Conservation (phyloP, 139 green algal species). For the Picochlorum sp. region DNA sequence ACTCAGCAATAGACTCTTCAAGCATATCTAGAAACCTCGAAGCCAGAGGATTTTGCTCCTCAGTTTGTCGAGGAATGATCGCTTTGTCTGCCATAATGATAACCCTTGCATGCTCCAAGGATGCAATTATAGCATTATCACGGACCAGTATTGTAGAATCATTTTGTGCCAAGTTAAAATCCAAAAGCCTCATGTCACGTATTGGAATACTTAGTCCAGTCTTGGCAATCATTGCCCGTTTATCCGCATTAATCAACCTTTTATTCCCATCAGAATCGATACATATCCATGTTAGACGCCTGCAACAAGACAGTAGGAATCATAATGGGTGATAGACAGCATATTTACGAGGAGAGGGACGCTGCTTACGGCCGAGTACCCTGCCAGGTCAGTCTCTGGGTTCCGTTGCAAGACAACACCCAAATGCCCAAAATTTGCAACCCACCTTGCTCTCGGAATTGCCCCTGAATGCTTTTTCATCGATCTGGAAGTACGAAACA, state of each 20-base stretch:
- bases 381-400: no score
- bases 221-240: constrained; percentile 55
- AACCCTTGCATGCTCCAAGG: constrained; percentile 62
- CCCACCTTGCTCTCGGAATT: no score
- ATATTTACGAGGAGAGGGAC: no score
- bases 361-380: no score
- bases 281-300: constrained; percentile 27
- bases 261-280: constrained; percentile 33
- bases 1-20: constrained; percentile 34
- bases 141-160: constrained; percentile 48
- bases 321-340: background rate
- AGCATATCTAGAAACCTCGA: constrained; percentile 28
- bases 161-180: constrained; percentile 39
- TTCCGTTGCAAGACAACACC: no score
- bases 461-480: no score
- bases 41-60: constrained; percentile 13
- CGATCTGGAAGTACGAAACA: no score
- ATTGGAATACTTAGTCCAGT: constrained; percentile 65
- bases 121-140: constrained; percentile 70
- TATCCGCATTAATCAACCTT: constrained; percentile 54
- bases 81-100: constrained; percentile 62
- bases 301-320: background rate
- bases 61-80: constrained; percentile 34
- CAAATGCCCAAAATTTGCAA: no score
- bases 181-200: constrained; percentile 73